phyloP scores from a whole-genome alignment of 2,329 filamentous ascomycete species.

The Zasmidium cellare region DNA sequence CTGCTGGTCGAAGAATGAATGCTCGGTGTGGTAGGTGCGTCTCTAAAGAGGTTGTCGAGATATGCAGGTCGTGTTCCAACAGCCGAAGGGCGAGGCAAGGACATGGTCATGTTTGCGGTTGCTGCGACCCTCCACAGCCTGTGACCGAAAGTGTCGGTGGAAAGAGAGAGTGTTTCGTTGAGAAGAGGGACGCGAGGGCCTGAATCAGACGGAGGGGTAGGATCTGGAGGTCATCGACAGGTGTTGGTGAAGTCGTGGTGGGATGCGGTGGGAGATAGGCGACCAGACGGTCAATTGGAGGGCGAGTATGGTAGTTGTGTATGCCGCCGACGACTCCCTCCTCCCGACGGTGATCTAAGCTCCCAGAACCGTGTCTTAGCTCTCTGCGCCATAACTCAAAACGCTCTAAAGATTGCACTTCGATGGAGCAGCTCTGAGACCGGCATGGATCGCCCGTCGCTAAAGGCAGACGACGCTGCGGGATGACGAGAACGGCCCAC shows the following conservation, averaged over 20 bases:
- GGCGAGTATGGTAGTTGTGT: background rate
- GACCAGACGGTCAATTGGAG: background rate
- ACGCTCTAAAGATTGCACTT: constrained; percentile 8
- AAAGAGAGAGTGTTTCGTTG: background rate
- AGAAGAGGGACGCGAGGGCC: background rate
- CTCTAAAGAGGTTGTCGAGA: constrained; percentile 33
- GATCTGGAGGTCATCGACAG: background rate
- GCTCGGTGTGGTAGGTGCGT: constrained; percentile 21
- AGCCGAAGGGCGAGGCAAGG: constrained; percentile 24
- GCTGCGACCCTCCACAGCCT: background rate
- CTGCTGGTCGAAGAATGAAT: constrained; percentile 31
- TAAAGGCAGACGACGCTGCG: constrained; percentile 1
- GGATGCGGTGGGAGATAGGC: background rate
- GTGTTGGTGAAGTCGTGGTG: background rate
- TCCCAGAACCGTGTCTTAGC: constrained; percentile 21
- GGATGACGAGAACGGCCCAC: constrained; percentile 15
- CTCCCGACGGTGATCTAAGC: constrained; percentile 10
- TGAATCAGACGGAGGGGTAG: background rate
- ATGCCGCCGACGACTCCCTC: background rate
- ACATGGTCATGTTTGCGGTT: constrained; percentile 26
- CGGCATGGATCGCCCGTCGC: constrained; percentile 18
- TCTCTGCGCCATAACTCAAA: constrained; percentile 23
- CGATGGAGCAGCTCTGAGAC: constrained; percentile 19
- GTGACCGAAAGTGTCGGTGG: background rate
- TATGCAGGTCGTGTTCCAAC: constrained; percentile 30